Evolutionary conservation across 2,329 filamentous ascomycete species (phyloP).

Genomic region (Aureobasidium sp.): DNA sequence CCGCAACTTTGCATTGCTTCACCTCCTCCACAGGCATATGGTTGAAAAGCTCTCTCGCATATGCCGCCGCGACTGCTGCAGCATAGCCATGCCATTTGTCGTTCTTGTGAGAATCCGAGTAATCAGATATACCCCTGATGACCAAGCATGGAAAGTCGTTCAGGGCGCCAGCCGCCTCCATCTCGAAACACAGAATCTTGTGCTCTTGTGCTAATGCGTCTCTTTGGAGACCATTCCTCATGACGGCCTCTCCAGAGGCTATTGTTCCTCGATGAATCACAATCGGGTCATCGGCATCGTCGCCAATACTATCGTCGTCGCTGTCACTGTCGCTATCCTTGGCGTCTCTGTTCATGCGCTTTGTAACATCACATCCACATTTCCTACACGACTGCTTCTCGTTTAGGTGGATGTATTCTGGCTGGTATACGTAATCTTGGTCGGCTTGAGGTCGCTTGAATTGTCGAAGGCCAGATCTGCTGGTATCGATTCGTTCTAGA

Average conservation of each 20-base stretch:
- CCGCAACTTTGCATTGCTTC: not conserved
- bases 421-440: not conserved
- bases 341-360: not conserved
- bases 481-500: not conserved
- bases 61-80: conserved; percentile 29
- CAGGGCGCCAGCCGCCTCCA: conserved; percentile 29
- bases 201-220: conserved; percentile 28
- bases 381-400: not conserved
- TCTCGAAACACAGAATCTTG: conserved; percentile 27
- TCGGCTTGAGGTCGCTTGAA: not conserved
- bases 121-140: conserved; percentile 30
- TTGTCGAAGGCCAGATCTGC: not conserved
- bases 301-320: not conserved
- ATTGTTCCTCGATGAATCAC: conserved; percentile 29
- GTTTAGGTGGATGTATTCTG: not conserved
- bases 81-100: conserved; percentile 30
- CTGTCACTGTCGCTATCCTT: no score
- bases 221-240: conserved; percentile 33
- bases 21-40: conserved; percentile 14
- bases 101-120: conserved; percentile 29
- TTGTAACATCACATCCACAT: conserved; percentile 2
- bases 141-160: conserved; percentile 29
- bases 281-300: not conserved
- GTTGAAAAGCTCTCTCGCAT: conserved; percentile 12
- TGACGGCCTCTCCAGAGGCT: conserved; percentile 29